phyloP scores from a whole-genome alignment of 2,329 filamentous ascomycete species.

The Phyllosticta ampelicida region DNA sequence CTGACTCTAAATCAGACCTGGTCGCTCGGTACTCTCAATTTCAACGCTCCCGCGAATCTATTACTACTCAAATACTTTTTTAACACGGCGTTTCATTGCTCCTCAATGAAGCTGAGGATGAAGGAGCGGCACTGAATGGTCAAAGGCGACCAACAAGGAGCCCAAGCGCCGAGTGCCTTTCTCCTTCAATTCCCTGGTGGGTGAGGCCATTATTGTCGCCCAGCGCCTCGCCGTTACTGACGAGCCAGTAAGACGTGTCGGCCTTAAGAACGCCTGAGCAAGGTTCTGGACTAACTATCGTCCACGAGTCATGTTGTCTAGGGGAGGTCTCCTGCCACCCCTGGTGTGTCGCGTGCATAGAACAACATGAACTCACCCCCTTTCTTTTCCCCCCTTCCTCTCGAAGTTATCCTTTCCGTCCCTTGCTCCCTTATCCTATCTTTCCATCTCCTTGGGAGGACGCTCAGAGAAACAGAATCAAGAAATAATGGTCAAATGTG shows the following conservation, averaged over 20 bases:
- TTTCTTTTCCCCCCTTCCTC: background rate
- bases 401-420: background rate
- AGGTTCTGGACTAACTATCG: background rate
- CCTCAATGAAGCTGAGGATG: background rate
- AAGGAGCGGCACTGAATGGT: background rate
- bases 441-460: background rate
- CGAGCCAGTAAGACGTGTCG: background rate
- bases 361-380: background rate
- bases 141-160: background rate
- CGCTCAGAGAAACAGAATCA: too few species aligned
- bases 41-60: background rate
- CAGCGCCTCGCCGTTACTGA: background rate
- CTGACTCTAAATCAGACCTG: background rate
- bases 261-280: background rate
- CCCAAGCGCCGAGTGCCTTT: background rate
- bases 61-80: background rate
- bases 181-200: background rate
- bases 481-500: too few species aligned
- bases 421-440: background rate
- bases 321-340: background rate
- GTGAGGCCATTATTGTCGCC: background rate
- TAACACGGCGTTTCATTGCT: background rate
- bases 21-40: background rate
- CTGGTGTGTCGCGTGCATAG: background rate
- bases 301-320: background rate